Evolutionary conservation across 495 filamentous ascomycete genomes (phyloP).

Genomic region (Cercophora samala): DNA sequence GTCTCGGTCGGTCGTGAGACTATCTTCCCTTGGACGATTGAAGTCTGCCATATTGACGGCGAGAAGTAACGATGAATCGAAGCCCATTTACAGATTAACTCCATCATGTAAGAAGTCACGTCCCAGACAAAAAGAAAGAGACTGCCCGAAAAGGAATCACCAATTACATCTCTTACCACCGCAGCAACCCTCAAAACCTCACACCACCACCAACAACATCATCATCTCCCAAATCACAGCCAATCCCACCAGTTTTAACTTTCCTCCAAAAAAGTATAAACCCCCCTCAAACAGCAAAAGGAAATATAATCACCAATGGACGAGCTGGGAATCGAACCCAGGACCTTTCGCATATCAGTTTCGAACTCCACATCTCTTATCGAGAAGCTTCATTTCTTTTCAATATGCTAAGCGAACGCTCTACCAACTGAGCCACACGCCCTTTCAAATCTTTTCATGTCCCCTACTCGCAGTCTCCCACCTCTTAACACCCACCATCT

Average conservation of each 20-base stretch:
- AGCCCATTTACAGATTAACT: too few species aligned
- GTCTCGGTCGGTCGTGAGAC: too few species aligned
- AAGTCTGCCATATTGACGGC: too few species aligned
- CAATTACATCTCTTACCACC: too few species aligned
- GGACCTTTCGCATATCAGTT: conserved; percentile 18
- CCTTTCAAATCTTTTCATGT: conserved; percentile 4
- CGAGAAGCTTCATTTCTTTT: neutral
- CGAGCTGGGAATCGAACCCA: conserved; percentile 23
- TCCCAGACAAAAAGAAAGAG: too few species aligned
- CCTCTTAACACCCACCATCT: neutral
- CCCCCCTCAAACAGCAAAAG: neutral
- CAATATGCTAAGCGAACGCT: conserved; percentile 22
- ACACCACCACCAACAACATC: neutral
- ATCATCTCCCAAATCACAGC: neutral
- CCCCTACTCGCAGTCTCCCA: neutral
- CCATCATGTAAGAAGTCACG: too few species aligned
- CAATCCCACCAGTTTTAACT: neutral
- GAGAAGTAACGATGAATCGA: too few species aligned
- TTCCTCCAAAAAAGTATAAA: neutral
- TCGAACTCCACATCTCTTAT: neutral
- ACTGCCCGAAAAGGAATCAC: too few species aligned
- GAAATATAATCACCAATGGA: conserved; percentile 5
- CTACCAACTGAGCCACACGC: conserved; percentile 24
- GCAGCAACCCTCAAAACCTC: too few species aligned
- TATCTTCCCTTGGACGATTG: too few species aligned